Evolutionary conservation across 1,139 yeast genomes (phyloP).

Genomic region (Nakaseomyces bracarensis): DNA sequence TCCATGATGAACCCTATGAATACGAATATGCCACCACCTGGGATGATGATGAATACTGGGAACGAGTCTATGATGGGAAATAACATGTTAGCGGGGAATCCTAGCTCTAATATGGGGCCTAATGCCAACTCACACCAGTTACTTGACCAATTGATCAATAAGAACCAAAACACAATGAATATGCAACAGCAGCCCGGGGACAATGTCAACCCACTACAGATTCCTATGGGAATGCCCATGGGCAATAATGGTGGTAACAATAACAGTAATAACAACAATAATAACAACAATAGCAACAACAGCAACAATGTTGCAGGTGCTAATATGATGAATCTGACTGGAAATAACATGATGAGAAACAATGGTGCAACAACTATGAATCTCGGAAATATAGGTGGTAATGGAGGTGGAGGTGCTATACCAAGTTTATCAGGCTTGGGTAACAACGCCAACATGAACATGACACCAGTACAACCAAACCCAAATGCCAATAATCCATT

Average conservation of each 20-base stretch:
- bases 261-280: not conserved
- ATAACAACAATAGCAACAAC: conserved; percentile 2
- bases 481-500: conserved; percentile 31
- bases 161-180: conserved; percentile 7
- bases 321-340: not conserved
- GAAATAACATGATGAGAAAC: not conserved
- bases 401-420: conserved; percentile 5
- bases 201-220: conserved; percentile 4
- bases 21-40: conserved; percentile 15
- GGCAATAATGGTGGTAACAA: conserved; percentile 12
- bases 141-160: conserved; percentile 15
- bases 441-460: not conserved
- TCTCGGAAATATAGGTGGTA: conserved; percentile 6
- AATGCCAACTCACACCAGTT: conserved; percentile 14
- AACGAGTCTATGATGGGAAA: conserved; percentile 6
- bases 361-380: not conserved
- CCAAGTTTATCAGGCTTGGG: not conserved
- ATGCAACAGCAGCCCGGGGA: conserved; percentile 8
- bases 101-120: not conserved
- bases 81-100: not conserved
- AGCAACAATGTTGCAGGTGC: not conserved
- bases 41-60: conserved; percentile 10
- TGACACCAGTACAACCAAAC: conserved; percentile 2
- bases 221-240: conserved; percentile 6
- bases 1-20: conserved; percentile 6